These are phyloP conservation scores for Brasilioporus rufonigricans DNA, from an alignment of 768 basidiomycete genomes.

Conservation along the genomic window DNA sequence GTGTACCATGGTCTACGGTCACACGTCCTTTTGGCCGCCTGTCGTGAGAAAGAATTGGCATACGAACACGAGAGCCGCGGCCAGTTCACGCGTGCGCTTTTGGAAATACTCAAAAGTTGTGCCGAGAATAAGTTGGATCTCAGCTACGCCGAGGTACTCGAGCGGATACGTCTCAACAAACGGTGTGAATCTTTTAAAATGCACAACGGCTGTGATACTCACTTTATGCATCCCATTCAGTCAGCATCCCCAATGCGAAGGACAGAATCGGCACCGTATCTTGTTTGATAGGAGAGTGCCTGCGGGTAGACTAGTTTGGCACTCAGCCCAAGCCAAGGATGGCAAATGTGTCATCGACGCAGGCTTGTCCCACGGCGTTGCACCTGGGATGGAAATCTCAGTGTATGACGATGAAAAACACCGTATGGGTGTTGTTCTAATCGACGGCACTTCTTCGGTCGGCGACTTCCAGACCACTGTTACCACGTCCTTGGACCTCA, in stretches of 20 bases:
- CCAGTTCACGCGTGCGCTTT: constrained; percentile 25
- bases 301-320: constrained; percentile 6
- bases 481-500: not conserved
- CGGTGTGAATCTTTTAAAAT: not conserved
- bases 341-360: constrained; percentile 21
- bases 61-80: constrained; percentile 22
- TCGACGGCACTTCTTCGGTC: constrained; percentile 8
- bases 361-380: constrained; percentile 29
- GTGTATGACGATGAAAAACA: constrained; percentile 14
- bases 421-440: not conserved
- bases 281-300: constrained; percentile 21
- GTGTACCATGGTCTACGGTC: constrained; percentile 32
- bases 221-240: constrained; percentile 6
- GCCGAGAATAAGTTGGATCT: constrained; percentile 1
- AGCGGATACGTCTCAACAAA: constrained; percentile 8
- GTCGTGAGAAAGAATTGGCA: constrained; percentile 32
- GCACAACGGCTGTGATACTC: not conserved
- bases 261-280: constrained; percentile 9
- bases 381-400: constrained; percentile 14
- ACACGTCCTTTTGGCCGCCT: too few species aligned
- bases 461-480: constrained; percentile 14
- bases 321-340: not conserved
- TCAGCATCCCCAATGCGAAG: constrained; percentile 32
- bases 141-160: constrained; percentile 27
- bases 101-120: constrained; percentile 8